Base-by-base conservation (phyloP, 441 rosid genomes). In the Euphorbia corollata region DNA sequence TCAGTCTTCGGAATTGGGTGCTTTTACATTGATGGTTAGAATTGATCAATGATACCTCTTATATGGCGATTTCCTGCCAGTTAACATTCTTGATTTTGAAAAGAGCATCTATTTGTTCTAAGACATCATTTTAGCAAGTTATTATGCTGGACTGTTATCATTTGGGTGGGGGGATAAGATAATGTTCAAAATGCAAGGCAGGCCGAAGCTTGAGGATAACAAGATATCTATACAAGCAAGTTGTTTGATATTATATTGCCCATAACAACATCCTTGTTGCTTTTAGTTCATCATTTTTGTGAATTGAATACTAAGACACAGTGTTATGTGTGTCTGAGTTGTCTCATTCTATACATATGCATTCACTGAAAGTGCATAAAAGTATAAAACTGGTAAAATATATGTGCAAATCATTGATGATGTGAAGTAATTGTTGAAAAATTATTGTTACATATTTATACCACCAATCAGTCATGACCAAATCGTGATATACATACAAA, bases 271-370 rank as follows among this genome's bases (percentile, higher is more conserved):
- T 6, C 60, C 11, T 43, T 47, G 57, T 45, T 70, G 63, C 59
- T 70, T 43, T 19, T 22, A 41, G 55, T 45, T 65, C n/a, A 15
- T 70, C 65, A n/a, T n/a, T n/a, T n/a, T n/a, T 36, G 23, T 65
- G 30, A 34, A 57, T 50, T 8, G 45, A 30, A 10, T 55, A 47
- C 16, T 47, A 18, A 68, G 48, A 39, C 51, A 48, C 20, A 70
- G 32, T 23, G 19, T 18, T 23, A 11, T 34, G 5, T 67, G 19
- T 50, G 15, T 50, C 16, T 36, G 41, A 64, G 20, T 53, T 39
- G 23, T 27, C 27, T 12, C 6, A 27, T 23, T 27, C 6, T 24
- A n/a, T n/a, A n/a, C n/a, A 8, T 6, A 24, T 30, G 43, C 7
- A 43, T 59, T 30, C 11, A 53, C 13, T 53, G 39, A 57, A 61